Conservation (phyloP, 2,329 filamentous ascomycete genomes). For the Rutstroemia sp. region DNA sequence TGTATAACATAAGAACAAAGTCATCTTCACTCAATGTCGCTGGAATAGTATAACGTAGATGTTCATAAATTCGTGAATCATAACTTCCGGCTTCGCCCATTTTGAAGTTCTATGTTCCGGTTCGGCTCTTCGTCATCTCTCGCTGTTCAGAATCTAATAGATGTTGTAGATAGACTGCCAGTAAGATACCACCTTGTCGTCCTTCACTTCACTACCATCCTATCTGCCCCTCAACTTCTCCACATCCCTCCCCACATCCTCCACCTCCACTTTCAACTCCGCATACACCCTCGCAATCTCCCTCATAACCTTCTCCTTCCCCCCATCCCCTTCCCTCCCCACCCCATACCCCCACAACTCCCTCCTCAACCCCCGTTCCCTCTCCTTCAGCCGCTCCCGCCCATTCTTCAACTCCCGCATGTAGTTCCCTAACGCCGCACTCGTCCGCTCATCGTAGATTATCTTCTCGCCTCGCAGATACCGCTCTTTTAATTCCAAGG, state of each 20-base stretch:
- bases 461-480: constrained; percentile 16
- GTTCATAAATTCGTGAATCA: not conserved
- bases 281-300: constrained; percentile 29
- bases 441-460: constrained; percentile 26
- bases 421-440: constrained; percentile 23
- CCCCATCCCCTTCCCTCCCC: constrained; percentile 17
- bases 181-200: too few relatives aligned
- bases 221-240: constrained; percentile 21
- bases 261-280: constrained; percentile 24
- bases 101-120: too few relatives aligned
- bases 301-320: constrained; percentile 29
- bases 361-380: constrained; percentile 20
- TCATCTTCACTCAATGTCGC: not conserved
- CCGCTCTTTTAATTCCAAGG: constrained; percentile 16
- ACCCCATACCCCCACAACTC: constrained; percentile 28
- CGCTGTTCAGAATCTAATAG: too few relatives aligned
- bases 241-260: constrained; percentile 28
- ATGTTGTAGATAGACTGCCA: too few relatives aligned
- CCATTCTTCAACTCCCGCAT: constrained; percentile 21
- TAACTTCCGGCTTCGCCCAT: not conserved
- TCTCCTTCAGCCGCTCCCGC: constrained; percentile 23
- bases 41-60: not conserved
- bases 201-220: not conserved
- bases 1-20: not conserved
- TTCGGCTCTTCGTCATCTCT: too few relatives aligned